Conservation (phyloP, 2,329 filamentous ascomycete genomes). For the Penicillium sp. region DNA sequence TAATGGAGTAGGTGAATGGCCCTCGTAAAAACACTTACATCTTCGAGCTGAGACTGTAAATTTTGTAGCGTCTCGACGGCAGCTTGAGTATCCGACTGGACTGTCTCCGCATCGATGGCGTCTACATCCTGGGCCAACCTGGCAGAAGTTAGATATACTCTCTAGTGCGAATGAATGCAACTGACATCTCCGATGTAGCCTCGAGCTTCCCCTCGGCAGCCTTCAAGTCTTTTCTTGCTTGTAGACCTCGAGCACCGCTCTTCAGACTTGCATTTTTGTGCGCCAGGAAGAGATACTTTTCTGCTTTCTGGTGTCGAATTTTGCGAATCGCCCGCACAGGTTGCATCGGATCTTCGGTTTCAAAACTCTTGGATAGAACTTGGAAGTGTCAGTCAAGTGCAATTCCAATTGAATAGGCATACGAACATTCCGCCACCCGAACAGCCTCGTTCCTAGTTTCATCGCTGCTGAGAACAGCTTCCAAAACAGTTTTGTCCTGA, state of each 20-base stretch:
- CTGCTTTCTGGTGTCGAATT: slow-evolving; percentile 62
- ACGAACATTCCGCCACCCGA: slow-evolving; percentile 60
- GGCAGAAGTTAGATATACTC: slow-evolving; percentile 2
- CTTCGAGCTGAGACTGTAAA: slow-evolving; percentile 67
- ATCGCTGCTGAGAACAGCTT: slow-evolving; percentile 63
- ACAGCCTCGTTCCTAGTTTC: slow-evolving; percentile 54
- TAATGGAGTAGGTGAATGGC: slow-evolving; percentile 3
- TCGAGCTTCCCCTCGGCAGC: slow-evolving; percentile 66
- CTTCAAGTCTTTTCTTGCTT: slow-evolving; percentile 72
- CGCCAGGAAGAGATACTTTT: slow-evolving; percentile 64
- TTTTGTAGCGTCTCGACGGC: slow-evolving; percentile 69
- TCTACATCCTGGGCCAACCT: slow-evolving; percentile 54
- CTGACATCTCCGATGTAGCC: slow-evolving; percentile 56
- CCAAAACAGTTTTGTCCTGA: slow-evolving; percentile 55
- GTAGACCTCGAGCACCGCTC: slow-evolving; percentile 72
- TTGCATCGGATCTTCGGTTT: slow-evolving; percentile 56
- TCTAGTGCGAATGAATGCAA: background rate
- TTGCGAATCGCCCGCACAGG: slow-evolving; percentile 62
- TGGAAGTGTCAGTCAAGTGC: background rate
- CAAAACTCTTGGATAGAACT: slow-evolving; percentile 62
- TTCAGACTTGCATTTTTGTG: slow-evolving; percentile 72
- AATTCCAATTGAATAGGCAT: background rate
- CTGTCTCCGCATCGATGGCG: slow-evolving; percentile 56
- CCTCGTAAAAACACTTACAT: slow-evolving; percentile 40
- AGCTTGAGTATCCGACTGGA: slow-evolving; percentile 67